A percentile compares a stretch with the other conserved stretches of the same genome.
Conservation (phyloP, 2,329 filamentous ascomycete genomes). For the Blastomyces gilchristii region DNA sequence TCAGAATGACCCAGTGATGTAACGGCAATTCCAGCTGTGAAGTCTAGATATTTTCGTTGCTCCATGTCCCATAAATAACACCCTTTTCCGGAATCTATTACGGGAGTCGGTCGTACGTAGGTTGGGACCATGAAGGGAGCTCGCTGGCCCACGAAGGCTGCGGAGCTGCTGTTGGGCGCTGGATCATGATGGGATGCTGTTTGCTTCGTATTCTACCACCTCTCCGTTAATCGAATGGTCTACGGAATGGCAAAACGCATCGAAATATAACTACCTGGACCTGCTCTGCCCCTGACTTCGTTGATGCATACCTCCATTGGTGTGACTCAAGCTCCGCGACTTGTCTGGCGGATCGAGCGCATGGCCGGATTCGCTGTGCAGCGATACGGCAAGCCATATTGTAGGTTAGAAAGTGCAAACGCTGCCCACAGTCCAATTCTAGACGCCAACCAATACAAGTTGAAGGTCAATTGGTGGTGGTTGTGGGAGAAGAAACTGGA, state of each 20-base stretch:
- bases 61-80: conserved; percentile 86
- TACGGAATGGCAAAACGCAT: not conserved
- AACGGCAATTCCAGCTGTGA: conserved; percentile 93
- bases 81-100: conserved; percentile 81
- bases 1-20: conserved; percentile 89
- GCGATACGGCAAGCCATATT: conserved; percentile 4
- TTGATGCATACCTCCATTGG: conserved; percentile 2
- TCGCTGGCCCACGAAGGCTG: conserved; percentile 62
- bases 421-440: not conserved
- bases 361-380: not conserved
- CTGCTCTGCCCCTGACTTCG: not conserved
- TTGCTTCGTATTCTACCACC: conserved; percentile 34
- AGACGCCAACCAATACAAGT: not conserved
- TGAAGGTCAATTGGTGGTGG: not conserved
- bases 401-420: not conserved
- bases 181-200: conserved; percentile 61
- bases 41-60: conserved; percentile 80
- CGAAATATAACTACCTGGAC: not conserved
- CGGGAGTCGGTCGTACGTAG: conserved; percentile 78
- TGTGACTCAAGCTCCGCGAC: conserved; percentile 8
- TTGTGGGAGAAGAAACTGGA: not conserved
- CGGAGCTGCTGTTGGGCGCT: conserved; percentile 60
- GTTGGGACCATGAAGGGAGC: conserved; percentile 90
- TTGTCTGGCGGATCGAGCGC: not conserved
- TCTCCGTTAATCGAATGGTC: conserved; percentile 4